Percentiles rank a stretch among this genome's conserved stretches.
Evolutionary conservation across 2,329 filamentous ascomycete genomes (phyloP).

Genomic region (Coniochaeta sp.): DNA sequence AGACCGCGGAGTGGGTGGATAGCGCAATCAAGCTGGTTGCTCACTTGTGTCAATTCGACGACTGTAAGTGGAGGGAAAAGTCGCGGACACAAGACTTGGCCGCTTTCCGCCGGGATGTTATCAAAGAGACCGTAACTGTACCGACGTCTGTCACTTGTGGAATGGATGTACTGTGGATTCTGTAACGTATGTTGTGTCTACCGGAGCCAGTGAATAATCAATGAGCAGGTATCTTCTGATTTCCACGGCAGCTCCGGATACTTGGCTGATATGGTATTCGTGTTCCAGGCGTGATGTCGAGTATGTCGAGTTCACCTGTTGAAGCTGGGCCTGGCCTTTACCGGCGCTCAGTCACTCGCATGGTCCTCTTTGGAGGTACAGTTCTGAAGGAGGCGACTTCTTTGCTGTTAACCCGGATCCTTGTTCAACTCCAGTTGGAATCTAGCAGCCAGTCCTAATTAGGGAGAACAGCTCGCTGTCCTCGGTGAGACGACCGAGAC

Average conservation of each 20-base stretch:
- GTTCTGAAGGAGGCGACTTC: background rate
- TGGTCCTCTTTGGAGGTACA: background rate
- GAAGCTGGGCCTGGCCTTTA: background rate
- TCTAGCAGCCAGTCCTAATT: background rate
- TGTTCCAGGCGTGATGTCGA: background rate
- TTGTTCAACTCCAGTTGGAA: background rate
- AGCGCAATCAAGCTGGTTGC: background rate
- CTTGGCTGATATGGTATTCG: background rate
- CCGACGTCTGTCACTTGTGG: background rate
- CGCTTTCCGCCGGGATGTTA: background rate
- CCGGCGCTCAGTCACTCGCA: background rate
- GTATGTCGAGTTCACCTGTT: background rate
- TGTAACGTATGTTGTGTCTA: background rate
- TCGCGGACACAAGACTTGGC: background rate
- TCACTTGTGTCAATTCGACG: background rate
- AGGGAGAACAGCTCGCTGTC: background rate
- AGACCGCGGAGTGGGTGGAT: background rate
- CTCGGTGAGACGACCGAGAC: background rate
- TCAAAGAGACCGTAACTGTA: background rate
- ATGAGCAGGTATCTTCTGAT: background rate
- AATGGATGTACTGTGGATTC: background rate
- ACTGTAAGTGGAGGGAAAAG: slow-evolving; percentile 4
- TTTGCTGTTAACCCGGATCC: background rate
- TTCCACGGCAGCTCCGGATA: background rate
- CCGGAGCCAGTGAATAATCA: background rate